These are phyloP conservation scores for Acanthamoeba triangularis DNA, from an alignment of 208 protist genomes.

Conservation along the genomic window DNA sequence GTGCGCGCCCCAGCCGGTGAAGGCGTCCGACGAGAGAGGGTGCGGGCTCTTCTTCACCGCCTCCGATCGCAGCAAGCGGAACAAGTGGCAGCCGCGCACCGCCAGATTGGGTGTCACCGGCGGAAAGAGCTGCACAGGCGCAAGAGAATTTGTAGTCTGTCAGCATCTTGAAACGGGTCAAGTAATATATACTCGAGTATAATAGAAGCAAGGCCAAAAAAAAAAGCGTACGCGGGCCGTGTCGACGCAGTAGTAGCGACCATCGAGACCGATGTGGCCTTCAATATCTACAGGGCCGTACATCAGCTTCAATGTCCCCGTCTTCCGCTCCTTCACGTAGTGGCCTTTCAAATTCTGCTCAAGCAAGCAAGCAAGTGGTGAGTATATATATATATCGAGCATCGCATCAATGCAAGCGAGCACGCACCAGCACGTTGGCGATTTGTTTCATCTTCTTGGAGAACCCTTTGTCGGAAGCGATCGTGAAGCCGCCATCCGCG, in stretches of 20 bases:
- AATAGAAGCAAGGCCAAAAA: not conserved
- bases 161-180: too few species aligned
- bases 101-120: constrained; percentile 70
- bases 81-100: constrained; percentile 60
- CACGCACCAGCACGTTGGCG: constrained; percentile 20
- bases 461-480: constrained; percentile 2
- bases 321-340: constrained; percentile 48
- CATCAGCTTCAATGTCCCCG: constrained; percentile 49
- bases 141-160: not conserved
- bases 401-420: not conserved
- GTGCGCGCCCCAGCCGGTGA: constrained; percentile 68
- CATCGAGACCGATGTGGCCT: constrained; percentile 57
- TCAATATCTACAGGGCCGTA: constrained; percentile 74
- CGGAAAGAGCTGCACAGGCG: constrained; percentile 21
- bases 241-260: constrained; percentile 72
- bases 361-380: not conserved
- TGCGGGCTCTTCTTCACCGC: constrained; percentile 37
- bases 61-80: constrained; percentile 57
- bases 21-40: constrained; percentile 69
- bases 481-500: constrained; percentile 48
- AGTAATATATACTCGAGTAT: not conserved
- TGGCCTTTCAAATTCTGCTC: constrained; percentile 61
- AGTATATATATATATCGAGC: not conserved
- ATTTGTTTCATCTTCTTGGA: constrained; percentile 50
- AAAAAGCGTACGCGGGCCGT: constrained; percentile 55